Percentiles rank a stretch among this genome's conserved stretches.
Conservation (phyloP, 2,329 filamentous ascomycete genomes). For the Venturia oleaginea region DNA sequence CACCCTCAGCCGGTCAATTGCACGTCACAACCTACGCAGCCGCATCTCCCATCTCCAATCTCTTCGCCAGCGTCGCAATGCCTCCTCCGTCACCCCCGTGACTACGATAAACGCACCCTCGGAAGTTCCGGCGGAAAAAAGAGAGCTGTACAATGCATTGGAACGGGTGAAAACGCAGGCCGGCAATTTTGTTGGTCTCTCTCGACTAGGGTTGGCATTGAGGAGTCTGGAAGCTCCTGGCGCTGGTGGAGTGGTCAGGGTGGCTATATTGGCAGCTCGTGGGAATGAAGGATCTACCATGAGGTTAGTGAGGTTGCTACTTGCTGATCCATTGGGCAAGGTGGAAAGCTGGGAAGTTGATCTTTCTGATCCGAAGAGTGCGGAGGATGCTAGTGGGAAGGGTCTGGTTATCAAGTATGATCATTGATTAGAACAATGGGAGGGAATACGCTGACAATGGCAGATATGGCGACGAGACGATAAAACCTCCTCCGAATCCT, state of each 20-base stretch:
- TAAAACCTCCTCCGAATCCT: slow-evolving; percentile 37
- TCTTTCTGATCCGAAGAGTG: slow-evolving; percentile 21
- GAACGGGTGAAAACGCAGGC: slow-evolving; percentile 52
- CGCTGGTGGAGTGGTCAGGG: slow-evolving; percentile 42
- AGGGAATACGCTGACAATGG: not conserved
- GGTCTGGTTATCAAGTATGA: slow-evolving; percentile 33
- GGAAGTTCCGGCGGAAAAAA: not conserved
- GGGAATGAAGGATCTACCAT: slow-evolving; percentile 47
- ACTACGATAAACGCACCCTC: slow-evolving; percentile 6
- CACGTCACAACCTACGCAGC: slow-evolving; percentile 7
- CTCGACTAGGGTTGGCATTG: slow-evolving; percentile 61
- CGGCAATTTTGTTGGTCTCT: slow-evolving; percentile 55
- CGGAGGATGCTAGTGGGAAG: slow-evolving; percentile 24
- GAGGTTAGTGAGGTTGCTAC: slow-evolving; percentile 54
- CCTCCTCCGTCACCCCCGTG: not conserved
- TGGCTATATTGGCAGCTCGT: slow-evolving; percentile 45
- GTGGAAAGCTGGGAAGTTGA: slow-evolving; percentile 36
- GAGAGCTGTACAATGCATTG: slow-evolving; percentile 47
- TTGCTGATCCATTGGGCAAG: slow-evolving; percentile 36
- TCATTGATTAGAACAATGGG: not conserved
- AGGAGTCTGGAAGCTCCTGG: slow-evolving; percentile 46
- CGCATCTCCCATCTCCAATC: slow-evolving; percentile 8
- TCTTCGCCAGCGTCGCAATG: slow-evolving; percentile 2
- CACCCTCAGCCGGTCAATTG: slow-evolving; percentile 4
- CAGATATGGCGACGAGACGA: slow-evolving; percentile 46